phyloP scores from a whole-genome alignment of 805 yeast genomes.

The Debaryomyces tyrocola region DNA sequence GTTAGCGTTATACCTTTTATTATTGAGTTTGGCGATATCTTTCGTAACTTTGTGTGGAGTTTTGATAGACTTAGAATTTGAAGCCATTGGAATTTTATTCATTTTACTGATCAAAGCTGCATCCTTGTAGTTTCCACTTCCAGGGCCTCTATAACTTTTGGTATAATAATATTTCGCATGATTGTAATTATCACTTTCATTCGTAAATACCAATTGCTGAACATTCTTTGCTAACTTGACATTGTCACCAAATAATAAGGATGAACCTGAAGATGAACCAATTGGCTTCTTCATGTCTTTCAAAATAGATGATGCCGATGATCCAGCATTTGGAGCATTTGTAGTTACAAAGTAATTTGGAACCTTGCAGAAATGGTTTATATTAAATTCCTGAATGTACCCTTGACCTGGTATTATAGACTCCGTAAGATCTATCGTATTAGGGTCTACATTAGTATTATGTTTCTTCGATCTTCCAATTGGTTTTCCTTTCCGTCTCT shows the following conservation, averaged over 20 bases:
- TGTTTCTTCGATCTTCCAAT: slow-evolving; percentile 32
- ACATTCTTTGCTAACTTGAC: slow-evolving; percentile 31
- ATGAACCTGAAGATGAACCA: slow-evolving; percentile 16
- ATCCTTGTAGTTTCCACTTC: slow-evolving; percentile 46
- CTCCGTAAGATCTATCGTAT: slow-evolving; percentile 39
- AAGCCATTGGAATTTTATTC: slow-evolving; percentile 31
- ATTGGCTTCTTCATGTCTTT: slow-evolving; percentile 13
- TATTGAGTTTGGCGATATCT: slow-evolving; percentile 13
- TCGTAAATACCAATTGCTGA: slow-evolving; percentile 34
- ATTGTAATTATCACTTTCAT: slow-evolving; percentile 35
- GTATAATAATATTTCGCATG: slow-evolving; percentile 40
- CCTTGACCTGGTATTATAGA: slow-evolving; percentile 46
- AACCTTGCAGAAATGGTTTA: slow-evolving; percentile 40
- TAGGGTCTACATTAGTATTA: slow-evolving; percentile 36
- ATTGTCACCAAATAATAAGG: slow-evolving; percentile 24
- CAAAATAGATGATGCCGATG: neutral
- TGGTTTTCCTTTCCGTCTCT: slow-evolving; percentile 20
- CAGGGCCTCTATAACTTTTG: slow-evolving; percentile 44
- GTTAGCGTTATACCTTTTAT: slow-evolving; percentile 17
- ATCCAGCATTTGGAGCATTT: slow-evolving; percentile 20
- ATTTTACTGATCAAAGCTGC: slow-evolving; percentile 41
- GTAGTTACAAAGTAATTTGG: slow-evolving; percentile 41
- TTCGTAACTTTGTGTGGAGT: slow-evolving; percentile 16
- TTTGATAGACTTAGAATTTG: slow-evolving; percentile 8
- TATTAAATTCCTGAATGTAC: slow-evolving; percentile 40